These are phyloP conservation scores for Tephrocybe rancida DNA, from an alignment of 768 basidiomycete species.

Conservation along the genomic window DNA sequence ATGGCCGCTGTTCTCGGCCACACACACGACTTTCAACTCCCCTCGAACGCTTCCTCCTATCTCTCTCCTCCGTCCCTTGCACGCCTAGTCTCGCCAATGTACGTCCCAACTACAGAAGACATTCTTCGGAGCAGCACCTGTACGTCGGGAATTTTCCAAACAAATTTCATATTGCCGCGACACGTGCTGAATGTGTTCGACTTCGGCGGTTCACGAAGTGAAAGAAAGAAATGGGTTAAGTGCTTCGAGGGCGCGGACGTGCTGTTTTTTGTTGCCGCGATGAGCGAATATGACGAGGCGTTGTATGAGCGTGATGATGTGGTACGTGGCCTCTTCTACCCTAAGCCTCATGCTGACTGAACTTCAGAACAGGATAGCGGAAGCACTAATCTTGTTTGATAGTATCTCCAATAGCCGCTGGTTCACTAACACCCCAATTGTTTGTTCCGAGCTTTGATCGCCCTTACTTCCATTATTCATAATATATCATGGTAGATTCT, in stretches of 20 bases:
- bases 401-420: conserved; percentile 95
- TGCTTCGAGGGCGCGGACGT: conserved; percentile 93
- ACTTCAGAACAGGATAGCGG: conserved; percentile 89
- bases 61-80: conserved; percentile 74
- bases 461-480: conserved; percentile 3
- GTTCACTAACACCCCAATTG: conserved; percentile 93
- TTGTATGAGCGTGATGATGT: not conserved
- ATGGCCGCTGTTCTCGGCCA: conserved; percentile 80
- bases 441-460: conserved; percentile 36
- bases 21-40: conserved; percentile 90
- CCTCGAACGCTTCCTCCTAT: conserved; percentile 94
- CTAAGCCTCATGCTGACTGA: not conserved
- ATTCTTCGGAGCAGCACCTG: conserved; percentile 91
- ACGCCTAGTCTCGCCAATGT: conserved; percentile 71
- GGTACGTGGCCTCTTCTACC: conserved; percentile 41
- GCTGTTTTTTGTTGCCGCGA: conserved; percentile 84
- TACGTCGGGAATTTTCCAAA: conserved; percentile 96
- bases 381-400: conserved; percentile 91
- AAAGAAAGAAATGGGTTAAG: conserved; percentile 93
- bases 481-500: conserved; percentile 57
- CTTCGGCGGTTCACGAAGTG: conserved; percentile 82
- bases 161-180: conserved; percentile 90
- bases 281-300: conserved; percentile 85
- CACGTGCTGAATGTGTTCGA: conserved; percentile 90
- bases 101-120: conserved; percentile 92